phyloP scores from a whole-genome alignment of 208 protist genomes.

The Entamoeba moshkovskii region DNA sequence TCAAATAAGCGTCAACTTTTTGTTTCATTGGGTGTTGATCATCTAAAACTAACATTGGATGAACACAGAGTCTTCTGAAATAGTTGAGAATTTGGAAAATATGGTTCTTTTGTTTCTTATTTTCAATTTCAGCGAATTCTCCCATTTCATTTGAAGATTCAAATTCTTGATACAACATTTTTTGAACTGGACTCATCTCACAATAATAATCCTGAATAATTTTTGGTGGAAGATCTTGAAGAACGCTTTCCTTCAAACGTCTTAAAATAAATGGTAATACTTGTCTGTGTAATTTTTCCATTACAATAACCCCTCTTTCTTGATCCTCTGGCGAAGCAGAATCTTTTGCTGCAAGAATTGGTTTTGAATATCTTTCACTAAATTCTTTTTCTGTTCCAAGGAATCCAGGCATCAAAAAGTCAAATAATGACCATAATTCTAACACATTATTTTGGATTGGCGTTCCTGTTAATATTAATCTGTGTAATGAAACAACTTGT shows the following conservation, averaged over 20 bases:
- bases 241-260: slow-evolving; percentile 88
- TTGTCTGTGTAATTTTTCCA: neutral
- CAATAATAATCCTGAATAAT: slow-evolving; percentile 9
- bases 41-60: slow-evolving; percentile 52
- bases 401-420: slow-evolving; percentile 58
- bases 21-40: neutral
- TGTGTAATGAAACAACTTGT: slow-evolving; percentile 42
- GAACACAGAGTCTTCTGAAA: slow-evolving; percentile 64
- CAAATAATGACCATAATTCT: slow-evolving; percentile 59
- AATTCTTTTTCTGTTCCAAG: slow-evolving; percentile 49
- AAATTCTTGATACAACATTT: slow-evolving; percentile 10
- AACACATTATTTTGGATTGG: slow-evolving; percentile 53
- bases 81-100: neutral
- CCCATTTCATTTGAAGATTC: neutral
- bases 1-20: neutral
- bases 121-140: neutral
- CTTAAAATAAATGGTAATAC: slow-evolving; percentile 79
- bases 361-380: slow-evolving; percentile 14
- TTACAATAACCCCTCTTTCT: neutral
- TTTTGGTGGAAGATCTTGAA: slow-evolving; percentile 78
- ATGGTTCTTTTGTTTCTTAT: neutral
- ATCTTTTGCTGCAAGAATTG: neutral
- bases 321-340: neutral
- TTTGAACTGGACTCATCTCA: slow-evolving; percentile 2
- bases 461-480: slow-evolving; percentile 66